These are phyloP conservation scores for Torulaspora quercuum DNA, from an alignment of 805 yeast genomes.

Conservation along the genomic window DNA sequence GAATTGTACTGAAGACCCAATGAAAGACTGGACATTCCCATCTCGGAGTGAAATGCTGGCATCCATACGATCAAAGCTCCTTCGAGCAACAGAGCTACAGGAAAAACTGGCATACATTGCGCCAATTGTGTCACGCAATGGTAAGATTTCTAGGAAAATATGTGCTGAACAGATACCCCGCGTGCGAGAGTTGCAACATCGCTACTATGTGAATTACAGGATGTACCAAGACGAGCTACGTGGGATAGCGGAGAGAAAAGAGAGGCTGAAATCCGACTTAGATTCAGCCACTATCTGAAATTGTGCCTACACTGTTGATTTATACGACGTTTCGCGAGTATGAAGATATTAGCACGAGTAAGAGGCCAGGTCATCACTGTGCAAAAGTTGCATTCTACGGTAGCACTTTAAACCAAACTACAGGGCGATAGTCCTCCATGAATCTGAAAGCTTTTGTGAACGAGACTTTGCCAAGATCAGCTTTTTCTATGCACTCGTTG, in stretches of 20 bases:
- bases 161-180: conserved; percentile 20
- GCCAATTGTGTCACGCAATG: conserved; percentile 20
- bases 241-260: conserved; percentile 14
- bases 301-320: neutral
- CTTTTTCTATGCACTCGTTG: too few relatives aligned
- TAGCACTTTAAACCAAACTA: too few relatives aligned
- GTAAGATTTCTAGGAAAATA: conserved; percentile 9
- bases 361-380: too few relatives aligned
- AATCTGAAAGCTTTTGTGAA: too few relatives aligned
- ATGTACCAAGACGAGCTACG: conserved; percentile 23
- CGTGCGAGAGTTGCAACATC: conserved; percentile 18
- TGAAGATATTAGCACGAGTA: too few relatives aligned
- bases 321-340: too few relatives aligned
- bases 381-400: too few relatives aligned
- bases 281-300: neutral
- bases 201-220: conserved; percentile 21
- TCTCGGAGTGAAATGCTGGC: conserved; percentile 6
- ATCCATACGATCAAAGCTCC: conserved; percentile 9
- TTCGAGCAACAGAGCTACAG: conserved; percentile 9
- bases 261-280: conserved; percentile 10
- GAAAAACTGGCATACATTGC: conserved; percentile 13
- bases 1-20: neutral
- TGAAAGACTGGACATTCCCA: conserved; percentile 1
- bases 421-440: too few relatives aligned
- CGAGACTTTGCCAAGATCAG: too few relatives aligned